Base-by-base conservation (phyloP, 257 asterid species). In the Handroanthus guayacan region DNA sequence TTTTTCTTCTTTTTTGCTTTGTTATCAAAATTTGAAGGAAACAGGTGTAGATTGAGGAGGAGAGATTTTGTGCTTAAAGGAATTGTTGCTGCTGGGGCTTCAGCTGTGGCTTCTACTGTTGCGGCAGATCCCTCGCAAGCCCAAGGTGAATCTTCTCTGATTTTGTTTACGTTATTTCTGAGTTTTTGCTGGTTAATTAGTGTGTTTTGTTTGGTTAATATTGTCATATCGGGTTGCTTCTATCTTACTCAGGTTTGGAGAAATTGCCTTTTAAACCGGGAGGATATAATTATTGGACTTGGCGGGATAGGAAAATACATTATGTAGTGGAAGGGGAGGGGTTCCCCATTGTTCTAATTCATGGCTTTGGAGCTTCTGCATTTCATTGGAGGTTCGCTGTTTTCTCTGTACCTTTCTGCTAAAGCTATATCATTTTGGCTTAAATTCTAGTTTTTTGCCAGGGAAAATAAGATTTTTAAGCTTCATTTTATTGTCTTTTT, bases 351-450 rank as follows among this genome's bases (percentile, higher is more conserved):
- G 94, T 94, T 83, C 89, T 92, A 25, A 88, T 94, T 87, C 99
- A 94, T 85, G 99, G 99, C 0, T 94, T 94, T 81, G 99, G 99
- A 39, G 98, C 98, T 88, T 94, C 99, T 77, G 96, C 99, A 20
- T 94, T 82, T 82, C 99, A 94, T 63, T 94, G 99, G 99, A 94
- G 99, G 99, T 94, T 75, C 11, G 20, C 37, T 8, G 3, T 39
- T 7, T 17, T 2, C 39, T 62, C 34, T 7, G 12, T 73, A 41
- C 37, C 66, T 67, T 74, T 57, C 44, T 5, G 36, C 65, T 72
- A 11, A 64, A 3, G 39, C 13, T 52, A 11, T 9, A 48, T 41
- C 54, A 5, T 61, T 67, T 41, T 14, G 43, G 51, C 20, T 18
- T 13, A 17, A 62, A 9, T 52, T 31, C 11, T n/a, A 25, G 62